Percentiles rank a stretch among this genome's conserved stretches.
phyloP scores from a whole-genome alignment of 169 alveolate genomes.

The Plasmodium adleri region DNA sequence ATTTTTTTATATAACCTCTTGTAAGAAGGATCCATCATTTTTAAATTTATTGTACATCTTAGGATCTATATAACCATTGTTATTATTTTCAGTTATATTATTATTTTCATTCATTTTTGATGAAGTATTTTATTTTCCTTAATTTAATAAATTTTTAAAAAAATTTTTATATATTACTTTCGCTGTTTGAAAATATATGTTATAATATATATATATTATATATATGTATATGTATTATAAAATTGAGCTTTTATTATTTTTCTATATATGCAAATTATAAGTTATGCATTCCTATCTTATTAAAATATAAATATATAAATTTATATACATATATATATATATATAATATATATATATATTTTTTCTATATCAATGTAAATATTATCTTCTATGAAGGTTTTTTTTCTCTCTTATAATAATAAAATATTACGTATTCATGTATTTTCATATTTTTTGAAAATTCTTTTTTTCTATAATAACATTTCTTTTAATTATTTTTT shows the following conservation, averaged over 20 bases:
- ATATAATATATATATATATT: too few species aligned
- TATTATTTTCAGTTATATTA: background rate
- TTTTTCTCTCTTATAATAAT: too few species aligned
- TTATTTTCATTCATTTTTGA: conserved; percentile 8
- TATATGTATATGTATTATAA: background rate
- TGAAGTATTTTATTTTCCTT: background rate
- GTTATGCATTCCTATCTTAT: too few species aligned
- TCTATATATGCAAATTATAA: too few species aligned
- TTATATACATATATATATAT: too few species aligned
- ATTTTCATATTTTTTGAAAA: too few species aligned
- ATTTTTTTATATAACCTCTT: conserved; percentile 17
- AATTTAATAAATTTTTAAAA: background rate
- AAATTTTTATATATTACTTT: background rate
- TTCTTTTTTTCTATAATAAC: background rate
- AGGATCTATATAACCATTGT: conserved; percentile 29
- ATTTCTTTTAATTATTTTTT: background rate
- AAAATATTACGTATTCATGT: too few species aligned
- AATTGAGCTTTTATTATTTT: too few species aligned
- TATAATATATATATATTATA: background rate
- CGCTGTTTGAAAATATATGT: too few species aligned
- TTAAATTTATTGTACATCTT: conserved; percentile 63
- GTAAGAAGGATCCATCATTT: conserved; percentile 64
- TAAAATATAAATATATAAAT: too few species aligned
- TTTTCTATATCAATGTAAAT: too few species aligned
- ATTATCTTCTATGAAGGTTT: too few species aligned